Base-by-base conservation (phyloP, 192 early-diverging fungal genomes). In the Gaertneriomyces sp. region DNA sequence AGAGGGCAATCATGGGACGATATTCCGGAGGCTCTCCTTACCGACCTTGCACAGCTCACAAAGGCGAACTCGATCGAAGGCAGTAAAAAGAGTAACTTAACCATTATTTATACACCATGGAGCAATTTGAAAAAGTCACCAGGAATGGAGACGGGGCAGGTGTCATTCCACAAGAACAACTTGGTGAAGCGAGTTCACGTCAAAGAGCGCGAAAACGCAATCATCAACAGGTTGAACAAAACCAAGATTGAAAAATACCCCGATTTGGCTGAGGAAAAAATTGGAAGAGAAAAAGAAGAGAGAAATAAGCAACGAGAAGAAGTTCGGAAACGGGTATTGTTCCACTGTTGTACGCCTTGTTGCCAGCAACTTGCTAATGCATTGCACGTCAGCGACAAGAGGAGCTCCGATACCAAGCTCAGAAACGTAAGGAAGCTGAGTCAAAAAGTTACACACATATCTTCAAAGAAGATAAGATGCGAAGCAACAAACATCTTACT, bases 41-140 rank as follows among this genome's bases (percentile, higher is more conserved):
- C 82, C 39, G 97, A 99, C 61, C 78, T 87, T 17, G 97, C 92
- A 4, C 97, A 99, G 72, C 79, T 99, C 11, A 91, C 91, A 58
- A 99, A 99, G 76, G 95, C 94, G 6, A 99, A 99, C 80, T 90
- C 87, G 67, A 99, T 98, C 64, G 91, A 96, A 76, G 95, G 93
- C 12, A 95, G 94, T 79, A 99, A 99, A 66, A 94, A 90, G 68
- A 82, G 89, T 79, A 91, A 95, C 74, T 69, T 97, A 19, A 85
- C 89, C 0, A 85, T 99, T 52, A 91, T 98, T 61, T 98, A 99
- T 75, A 98, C 97, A 12, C 84, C 84, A 41, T 82, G 74, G 76
- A 68, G 60, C 60, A 99, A 97, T 72, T 81, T 99, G 42, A 86
- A 93, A 59, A 97, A 98, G 74, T 91, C 90, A 9, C 80, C 79